Base-by-base conservation (phyloP, 2,329 filamentous ascomycete species). In the Phyllosticta paracitricarpa region DNA sequence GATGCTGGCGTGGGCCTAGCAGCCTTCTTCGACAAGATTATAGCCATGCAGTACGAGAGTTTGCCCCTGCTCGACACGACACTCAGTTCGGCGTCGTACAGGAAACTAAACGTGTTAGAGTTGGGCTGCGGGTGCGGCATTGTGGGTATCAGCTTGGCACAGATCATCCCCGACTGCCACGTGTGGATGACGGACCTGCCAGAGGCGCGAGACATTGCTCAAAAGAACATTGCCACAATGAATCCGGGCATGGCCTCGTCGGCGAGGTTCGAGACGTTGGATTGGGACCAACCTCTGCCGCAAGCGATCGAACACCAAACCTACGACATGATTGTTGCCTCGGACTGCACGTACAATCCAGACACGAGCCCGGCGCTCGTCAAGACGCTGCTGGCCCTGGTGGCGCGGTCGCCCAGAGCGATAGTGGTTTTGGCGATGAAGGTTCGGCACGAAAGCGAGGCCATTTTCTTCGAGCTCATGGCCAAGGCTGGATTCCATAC, bases 261-360 rank as follows among this genome's bases (percentile, higher is more conserved):
- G 2, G 68, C 81, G 54, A 67, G 68, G 5, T 84, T 83, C 65
- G 70, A 77, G 58, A 74, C 81, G 2, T 77, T 89, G 4, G 83
- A 89, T 69, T 90, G 87, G 87, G 79, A 84, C n/a, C 70, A 77
- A 14, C 70, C 77, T 3, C 71, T 85, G 6, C 77, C 81, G 0
- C 48, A 63, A 51, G 62, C 60, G 6, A 58, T 77, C 2, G 65
- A 66, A 28, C 67, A 70, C 4, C 69, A 76, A 48, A 70, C 78
- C 10, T 78, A 83, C 66, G 82, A 88, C 69, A 68, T 89, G 35
- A 78, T 89, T 24, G 69, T 89, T 3, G 81, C 88, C 1, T 84
- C 85, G 1, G 87, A 90, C 70, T 89, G 87, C 72, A 89, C 86
- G 1, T 90, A 90, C 73, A 89, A 89, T 69, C 77, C 81, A 17